Base-by-base conservation (phyloP, 257 asterid genomes). In the Henckelia pumila region DNA sequence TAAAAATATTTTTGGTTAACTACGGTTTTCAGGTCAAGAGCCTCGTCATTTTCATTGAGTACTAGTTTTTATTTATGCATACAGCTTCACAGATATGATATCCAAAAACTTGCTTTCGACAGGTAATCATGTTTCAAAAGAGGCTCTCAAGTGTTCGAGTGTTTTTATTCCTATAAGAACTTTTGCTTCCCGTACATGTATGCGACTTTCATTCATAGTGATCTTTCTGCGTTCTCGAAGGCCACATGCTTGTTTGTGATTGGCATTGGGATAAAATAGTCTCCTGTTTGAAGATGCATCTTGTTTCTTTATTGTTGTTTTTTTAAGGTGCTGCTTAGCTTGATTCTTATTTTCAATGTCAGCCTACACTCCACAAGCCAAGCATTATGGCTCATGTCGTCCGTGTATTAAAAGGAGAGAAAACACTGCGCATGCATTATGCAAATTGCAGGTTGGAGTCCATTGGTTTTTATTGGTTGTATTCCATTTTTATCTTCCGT, bases 291-390 rank as follows among this genome's bases (percentile, higher is more conserved):
- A 30, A 56, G 62, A 66, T 66, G 69, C 72, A 73, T 63, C 28
- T 32, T 68, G 16, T 63, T 59, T 56, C 20, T 44, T 65, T 71
- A 19, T 29, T 26, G 29, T 53, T 37, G 24, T 63, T 49, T 47
- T 59, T 59, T 40, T 55, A 21, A 57, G 60, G 44, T 76, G 69
- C 64, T 72, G 25, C 59, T 57, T 63, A 63, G 29, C 71, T 61
- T 69, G 59, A 66, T 67, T 35, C 30, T 73, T 6, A n/a, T 49
- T 70, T 63, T 76, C 72, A 56, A 64, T 82, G 64, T 59, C 90
- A 94, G 97, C 99, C 99, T 69, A 94, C 99, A 11, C 99, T 94
- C 67, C 99, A 94, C 90, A 94, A 94, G 83, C 97, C 99, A 61
- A 94, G 99, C 76, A 91, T 94, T 83, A 94, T 94, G 99, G 99